Percentiles rank a stretch among this genome's conserved stretches.
These are phyloP conservation scores for Nakataea oryzae DNA, from an alignment of 2,329 filamentous ascomycete species.

Conservation along the genomic window DNA sequence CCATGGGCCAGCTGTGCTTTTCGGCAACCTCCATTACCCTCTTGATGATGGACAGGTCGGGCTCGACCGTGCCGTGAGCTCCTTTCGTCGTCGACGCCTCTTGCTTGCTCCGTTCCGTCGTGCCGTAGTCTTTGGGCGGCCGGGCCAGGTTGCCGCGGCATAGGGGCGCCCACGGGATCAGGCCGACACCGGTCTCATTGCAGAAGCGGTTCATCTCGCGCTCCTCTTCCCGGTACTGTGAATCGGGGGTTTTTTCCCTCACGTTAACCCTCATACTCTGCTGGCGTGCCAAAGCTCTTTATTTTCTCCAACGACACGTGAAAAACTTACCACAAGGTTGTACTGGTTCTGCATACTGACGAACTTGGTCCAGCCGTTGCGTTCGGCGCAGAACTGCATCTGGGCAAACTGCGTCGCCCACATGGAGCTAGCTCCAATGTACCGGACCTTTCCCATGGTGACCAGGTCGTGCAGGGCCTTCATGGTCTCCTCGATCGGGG, in stretches of 20 bases:
- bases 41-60: constrained; percentile 13
- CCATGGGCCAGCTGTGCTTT: constrained; percentile 9
- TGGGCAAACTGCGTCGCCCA: constrained; percentile 31
- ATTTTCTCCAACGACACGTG: too few species aligned
- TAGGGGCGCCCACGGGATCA: constrained; percentile 27
- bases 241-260: not conserved
- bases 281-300: too few species aligned
- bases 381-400: constrained; percentile 37
- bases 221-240: constrained; percentile 43
- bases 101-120: constrained; percentile 5
- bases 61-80: constrained; percentile 11
- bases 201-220: constrained; percentile 25
- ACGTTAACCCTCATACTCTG: not conserved
- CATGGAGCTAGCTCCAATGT: constrained; percentile 33
- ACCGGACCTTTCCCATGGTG: constrained; percentile 37
- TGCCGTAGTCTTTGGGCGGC: constrained; percentile 11
- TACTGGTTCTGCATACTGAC: constrained; percentile 45
- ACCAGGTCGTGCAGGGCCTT: constrained; percentile 45
- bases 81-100: constrained; percentile 4
- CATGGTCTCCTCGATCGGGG: constrained; percentile 45
- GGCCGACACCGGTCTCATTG: constrained; percentile 18
- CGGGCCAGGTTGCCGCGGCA: constrained; percentile 19
- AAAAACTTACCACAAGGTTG: constrained; percentile 22
- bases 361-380: constrained; percentile 43
- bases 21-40: constrained; percentile 10